Conservation (phyloP, 176 grass and related monocot genomes). For the Carex kokanica region DNA sequence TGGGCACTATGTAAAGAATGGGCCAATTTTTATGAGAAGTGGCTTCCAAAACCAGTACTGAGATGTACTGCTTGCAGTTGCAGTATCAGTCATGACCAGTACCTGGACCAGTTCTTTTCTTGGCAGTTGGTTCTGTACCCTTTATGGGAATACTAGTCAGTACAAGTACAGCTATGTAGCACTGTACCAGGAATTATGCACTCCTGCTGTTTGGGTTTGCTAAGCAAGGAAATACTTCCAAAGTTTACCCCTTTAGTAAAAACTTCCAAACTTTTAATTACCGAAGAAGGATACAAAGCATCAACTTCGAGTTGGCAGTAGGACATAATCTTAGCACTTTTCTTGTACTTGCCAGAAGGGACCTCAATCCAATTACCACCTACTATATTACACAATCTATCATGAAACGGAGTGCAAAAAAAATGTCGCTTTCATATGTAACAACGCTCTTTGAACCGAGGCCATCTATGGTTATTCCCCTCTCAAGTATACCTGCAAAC, state of each 20-base stretch:
- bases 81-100: not conserved
- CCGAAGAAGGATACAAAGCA: conserved; percentile 75
- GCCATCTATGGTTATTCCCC: conserved; percentile 74
- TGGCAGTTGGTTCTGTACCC: not conserved
- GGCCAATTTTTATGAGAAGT: not conserved
- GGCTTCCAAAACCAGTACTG: not conserved
- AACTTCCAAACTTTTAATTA: not conserved
- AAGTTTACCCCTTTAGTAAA: not conserved
- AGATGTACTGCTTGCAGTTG: not conserved
- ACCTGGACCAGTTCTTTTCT: not conserved
- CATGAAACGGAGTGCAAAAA: conserved; percentile 98
- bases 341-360: conserved; percentile 80
- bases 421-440: conserved; percentile 96
- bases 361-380: conserved; percentile 98
- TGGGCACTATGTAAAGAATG: not conserved
- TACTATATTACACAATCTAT: conserved; percentile 87
- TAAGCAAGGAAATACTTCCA: conserved; percentile 17
- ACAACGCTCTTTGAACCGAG: conserved; percentile 79
- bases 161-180: not conserved
- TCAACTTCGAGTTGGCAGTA: conserved; percentile 86
- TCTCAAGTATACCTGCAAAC: conserved; percentile 80
- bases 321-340: conserved; percentile 59
- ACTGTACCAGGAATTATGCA: not conserved
- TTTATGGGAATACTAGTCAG: not conserved
- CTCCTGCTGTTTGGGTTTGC: not conserved